Evolutionary conservation across 1,139 yeast species (phyloP).

Genomic region (Magnusiomyces tetraspermus): DNA sequence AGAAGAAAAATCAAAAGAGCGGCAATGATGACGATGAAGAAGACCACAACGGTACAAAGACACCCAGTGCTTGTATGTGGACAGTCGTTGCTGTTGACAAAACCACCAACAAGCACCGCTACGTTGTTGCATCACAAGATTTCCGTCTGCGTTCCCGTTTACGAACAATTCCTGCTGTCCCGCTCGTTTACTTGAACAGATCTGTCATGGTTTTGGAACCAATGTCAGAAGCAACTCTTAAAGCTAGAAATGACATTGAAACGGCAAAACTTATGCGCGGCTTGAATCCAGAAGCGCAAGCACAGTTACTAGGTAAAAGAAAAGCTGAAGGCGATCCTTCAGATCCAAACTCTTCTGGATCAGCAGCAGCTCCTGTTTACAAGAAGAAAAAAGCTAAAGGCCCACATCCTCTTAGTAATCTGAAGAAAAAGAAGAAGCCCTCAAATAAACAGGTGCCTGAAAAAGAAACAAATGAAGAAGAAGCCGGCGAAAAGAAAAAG

Average conservation of each 20-base stretch:
- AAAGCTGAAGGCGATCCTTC: slow-evolving; percentile 31
- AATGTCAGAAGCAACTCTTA: slow-evolving; percentile 59
- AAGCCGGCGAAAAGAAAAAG: slow-evolving; percentile 1
- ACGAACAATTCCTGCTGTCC: slow-evolving; percentile 79
- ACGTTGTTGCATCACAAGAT: slow-evolving; percentile 79
- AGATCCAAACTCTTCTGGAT: slow-evolving; percentile 23
- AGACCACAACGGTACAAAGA: slow-evolving; percentile 26
- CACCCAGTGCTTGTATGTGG: slow-evolving; percentile 68
- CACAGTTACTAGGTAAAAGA: background rate
- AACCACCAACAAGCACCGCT: slow-evolving; percentile 80
- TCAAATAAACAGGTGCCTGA: background rate
- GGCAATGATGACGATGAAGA: background rate
- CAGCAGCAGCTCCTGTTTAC: slow-evolving; percentile 18
- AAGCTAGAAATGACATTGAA: slow-evolving; percentile 49
- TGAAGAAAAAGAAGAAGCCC: slow-evolving; percentile 35
- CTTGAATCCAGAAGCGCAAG: slow-evolving; percentile 28
- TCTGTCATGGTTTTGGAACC: slow-evolving; percentile 97
- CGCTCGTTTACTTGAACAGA: slow-evolving; percentile 75
- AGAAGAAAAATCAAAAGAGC: background rate
- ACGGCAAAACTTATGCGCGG: slow-evolving; percentile 62
- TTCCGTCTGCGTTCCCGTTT: slow-evolving; percentile 55
- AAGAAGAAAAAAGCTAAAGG: slow-evolving; percentile 56
- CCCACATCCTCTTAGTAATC: slow-evolving; percentile 77
- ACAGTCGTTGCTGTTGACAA: slow-evolving; percentile 53
- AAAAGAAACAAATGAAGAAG: background rate